Conservation (phyloP, 768 basidiomycete genomes). For the Tricholoma saponaceum region DNA sequence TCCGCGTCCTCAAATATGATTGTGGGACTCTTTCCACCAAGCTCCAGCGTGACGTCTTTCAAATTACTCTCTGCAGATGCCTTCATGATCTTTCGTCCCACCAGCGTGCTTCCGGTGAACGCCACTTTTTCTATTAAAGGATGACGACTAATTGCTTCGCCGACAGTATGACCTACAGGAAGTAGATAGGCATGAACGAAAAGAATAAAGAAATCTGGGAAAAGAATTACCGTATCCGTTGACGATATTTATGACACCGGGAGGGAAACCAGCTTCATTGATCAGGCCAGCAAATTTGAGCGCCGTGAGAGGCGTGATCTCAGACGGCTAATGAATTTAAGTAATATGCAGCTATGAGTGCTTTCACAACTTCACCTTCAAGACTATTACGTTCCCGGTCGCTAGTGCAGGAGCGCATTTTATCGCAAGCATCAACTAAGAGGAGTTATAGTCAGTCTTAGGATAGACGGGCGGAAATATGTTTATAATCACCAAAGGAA, state of each 20-base stretch:
- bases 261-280: conserved; percentile 64
- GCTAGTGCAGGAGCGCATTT: conserved; percentile 26
- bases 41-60: conserved; percentile 79
- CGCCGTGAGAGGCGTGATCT: conserved; percentile 59
- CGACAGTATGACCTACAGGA: conserved; percentile 51
- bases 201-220: conserved; percentile 34
- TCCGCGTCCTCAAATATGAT: conserved; percentile 72
- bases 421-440: conserved; percentile 18
- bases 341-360: background rate
- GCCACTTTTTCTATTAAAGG: conserved; percentile 62
- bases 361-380: conserved; percentile 30
- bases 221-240: conserved; percentile 41
- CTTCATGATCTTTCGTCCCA: conserved; percentile 75
- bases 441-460: background rate
- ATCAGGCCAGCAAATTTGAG: conserved; percentile 45
- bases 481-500: conserved; percentile 19
- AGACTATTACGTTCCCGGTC: conserved; percentile 54
- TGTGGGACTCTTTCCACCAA: conserved; percentile 70
- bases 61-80: conserved; percentile 76
- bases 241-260: conserved; percentile 66
- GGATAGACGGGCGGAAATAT: background rate
- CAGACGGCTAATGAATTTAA: conserved; percentile 44
- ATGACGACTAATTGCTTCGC: conserved; percentile 59
- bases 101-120: conserved; percentile 80
- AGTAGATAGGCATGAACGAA: conserved; percentile 24